Conservation (phyloP, 1,284 basidiomycete species). For the Prillingera fragicola region DNA sequence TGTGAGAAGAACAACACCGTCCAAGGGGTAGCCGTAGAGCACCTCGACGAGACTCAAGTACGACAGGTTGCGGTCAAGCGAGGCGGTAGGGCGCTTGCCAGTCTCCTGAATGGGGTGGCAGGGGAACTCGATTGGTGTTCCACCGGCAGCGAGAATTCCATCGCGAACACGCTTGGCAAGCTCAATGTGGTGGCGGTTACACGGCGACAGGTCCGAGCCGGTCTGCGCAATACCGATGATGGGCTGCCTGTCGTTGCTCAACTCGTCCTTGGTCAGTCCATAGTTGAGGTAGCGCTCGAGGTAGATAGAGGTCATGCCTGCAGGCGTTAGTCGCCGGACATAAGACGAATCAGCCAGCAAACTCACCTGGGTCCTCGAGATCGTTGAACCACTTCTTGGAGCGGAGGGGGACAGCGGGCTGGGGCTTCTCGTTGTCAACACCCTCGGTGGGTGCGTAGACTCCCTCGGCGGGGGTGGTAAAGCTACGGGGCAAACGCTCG, state of each 20-base stretch:
- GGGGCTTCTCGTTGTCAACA: no score
- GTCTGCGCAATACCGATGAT: slow-evolving; percentile 77
- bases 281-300: slow-evolving; percentile 46
- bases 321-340: slow-evolving; percentile 1
- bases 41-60: slow-evolving; percentile 47
- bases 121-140: slow-evolving; percentile 47
- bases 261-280: slow-evolving; percentile 37
- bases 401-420: slow-evolving; percentile 35
- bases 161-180: slow-evolving; percentile 47
- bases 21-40: slow-evolving; percentile 44
- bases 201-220: slow-evolving; percentile 43
- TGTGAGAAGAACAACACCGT: slow-evolving; percentile 46
- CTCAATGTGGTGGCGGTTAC: slow-evolving; percentile 44
- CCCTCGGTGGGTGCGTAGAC: slow-evolving; percentile 25
- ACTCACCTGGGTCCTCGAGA: slow-evolving; percentile 34
- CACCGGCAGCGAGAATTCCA: slow-evolving; percentile 46
- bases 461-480: slow-evolving; percentile 35
- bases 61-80: slow-evolving; percentile 43
- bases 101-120: slow-evolving; percentile 49
- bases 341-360: background rate
- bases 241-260: slow-evolving; percentile 62
- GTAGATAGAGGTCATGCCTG: slow-evolving; percentile 35
- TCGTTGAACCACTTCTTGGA: slow-evolving; percentile 45
- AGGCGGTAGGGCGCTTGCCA: slow-evolving; percentile 46
- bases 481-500: slow-evolving; percentile 26